These are phyloP conservation scores for Macrophomina tecta DNA, from an alignment of 2,329 filamentous ascomycete species.

Conservation along the genomic window DNA sequence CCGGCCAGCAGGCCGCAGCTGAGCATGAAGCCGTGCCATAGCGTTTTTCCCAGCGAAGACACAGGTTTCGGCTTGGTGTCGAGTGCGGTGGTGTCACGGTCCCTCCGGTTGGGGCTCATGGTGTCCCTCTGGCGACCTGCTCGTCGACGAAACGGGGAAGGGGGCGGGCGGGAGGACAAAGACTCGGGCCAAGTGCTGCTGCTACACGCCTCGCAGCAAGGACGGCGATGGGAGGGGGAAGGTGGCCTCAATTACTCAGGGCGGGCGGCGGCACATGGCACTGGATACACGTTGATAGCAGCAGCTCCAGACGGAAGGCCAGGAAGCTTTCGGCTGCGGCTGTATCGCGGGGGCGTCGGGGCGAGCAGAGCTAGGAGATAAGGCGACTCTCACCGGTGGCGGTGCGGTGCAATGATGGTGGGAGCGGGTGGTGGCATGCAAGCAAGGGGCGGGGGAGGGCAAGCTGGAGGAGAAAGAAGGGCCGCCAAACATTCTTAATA, in stretches of 20 bases:
- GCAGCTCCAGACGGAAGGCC: not conserved
- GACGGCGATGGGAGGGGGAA: not conserved
- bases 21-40: constrained; percentile 28
- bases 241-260: not conserved
- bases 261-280: constrained; percentile 13
- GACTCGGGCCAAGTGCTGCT: not conserved
- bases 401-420: not conserved
- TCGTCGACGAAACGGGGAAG: not conserved
- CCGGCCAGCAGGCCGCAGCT: constrained; percentile 41
- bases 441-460: constrained; percentile 5
- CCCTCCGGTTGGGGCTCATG: constrained; percentile 1
- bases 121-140: not conserved
- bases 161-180: not conserved
- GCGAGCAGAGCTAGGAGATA: not conserved
- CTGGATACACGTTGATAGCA: not conserved
- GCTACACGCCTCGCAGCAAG: not conserved
- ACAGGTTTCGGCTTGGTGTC: not conserved
- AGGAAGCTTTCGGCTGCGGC: constrained; percentile 20
- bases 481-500: constrained; percentile 6
- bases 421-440: not conserved
- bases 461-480: not conserved
- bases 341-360: not conserved
- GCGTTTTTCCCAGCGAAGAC: not conserved
- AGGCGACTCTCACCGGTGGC: not conserved
- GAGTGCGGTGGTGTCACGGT: not conserved